Evolutionary conservation across 495 filamentous ascomycete species (phyloP), one percentile per base, ranked within the genome.

Genomic region (Xanthoparmelia taractica): DNA sequence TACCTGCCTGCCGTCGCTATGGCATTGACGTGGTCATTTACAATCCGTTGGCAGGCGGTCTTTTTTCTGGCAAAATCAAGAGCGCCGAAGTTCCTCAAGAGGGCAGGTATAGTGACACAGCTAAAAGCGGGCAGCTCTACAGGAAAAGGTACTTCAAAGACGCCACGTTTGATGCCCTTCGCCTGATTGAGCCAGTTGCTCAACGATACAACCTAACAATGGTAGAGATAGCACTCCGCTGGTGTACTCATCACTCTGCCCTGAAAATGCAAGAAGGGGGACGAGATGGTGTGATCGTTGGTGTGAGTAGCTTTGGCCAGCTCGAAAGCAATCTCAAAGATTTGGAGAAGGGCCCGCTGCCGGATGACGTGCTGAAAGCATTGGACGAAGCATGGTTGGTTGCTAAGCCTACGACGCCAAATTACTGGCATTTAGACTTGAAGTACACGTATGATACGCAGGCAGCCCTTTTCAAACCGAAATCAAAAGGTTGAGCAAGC

Each of bases 21-120:
- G 89, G 90, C 0, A 78, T 97, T 34, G 89, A 94, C 64, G 82
- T 96, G 31, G 91, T 96, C 33, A 79, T 93, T n/a, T 96, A 97
- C 74, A 96, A 96, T 72, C 92, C 92, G 0, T 76, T 89, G 58
- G 90, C 89, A 13, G 92, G 91, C 8, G 92, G 92, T 0, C 73
- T 96, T 25, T 88, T 96, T 70, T 87, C 86, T 31, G 90, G 92
- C 59, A 94, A 94, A 70, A 92, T 91, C 77, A 92, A 90, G 76
- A 80, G 82, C 41, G 75, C 72, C 36, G 88, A 89, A 70, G 74
- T 86, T 0, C 89, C 89, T 8, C 70, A 73, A 0, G 81, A 84
- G 55, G 91, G 92, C 7, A 82, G 92, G 18, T 96, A 85, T 74
- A 85, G 81, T 61, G 79, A 87, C 61, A 74, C 73, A 18, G 70